Conservation (phyloP, 73 alveolate genomes). For the Breviolum minutum region DNA sequence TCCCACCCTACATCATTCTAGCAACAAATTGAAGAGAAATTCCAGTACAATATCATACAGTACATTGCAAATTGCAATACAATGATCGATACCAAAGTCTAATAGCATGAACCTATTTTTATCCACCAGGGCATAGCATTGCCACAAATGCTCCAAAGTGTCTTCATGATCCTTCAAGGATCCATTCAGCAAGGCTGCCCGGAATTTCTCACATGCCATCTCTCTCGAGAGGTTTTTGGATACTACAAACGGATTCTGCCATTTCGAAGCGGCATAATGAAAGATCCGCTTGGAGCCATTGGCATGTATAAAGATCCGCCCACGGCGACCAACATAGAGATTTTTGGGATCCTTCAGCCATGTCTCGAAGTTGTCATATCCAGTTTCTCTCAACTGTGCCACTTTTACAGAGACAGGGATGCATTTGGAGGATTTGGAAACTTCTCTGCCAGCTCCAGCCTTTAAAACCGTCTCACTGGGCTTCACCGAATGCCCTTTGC, state of each 20-base stretch:
- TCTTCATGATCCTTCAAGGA: constrained; percentile 53
- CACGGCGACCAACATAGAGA: constrained; percentile 89
- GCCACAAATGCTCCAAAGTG: neutral
- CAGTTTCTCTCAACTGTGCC: constrained; percentile 40
- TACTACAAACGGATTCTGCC: constrained; percentile 65
- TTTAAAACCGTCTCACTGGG: neutral
- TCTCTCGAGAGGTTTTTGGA: constrained; percentile 19
- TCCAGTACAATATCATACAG: neutral
- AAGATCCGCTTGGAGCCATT: constrained; percentile 52
- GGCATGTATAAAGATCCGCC: constrained; percentile 64
- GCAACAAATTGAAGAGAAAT: neutral
- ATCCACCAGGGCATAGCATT: too few species aligned
- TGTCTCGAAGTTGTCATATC: constrained; percentile 42
- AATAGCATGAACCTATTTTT: neutral
- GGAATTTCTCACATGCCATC: constrained; percentile 51
- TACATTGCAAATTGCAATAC: too few species aligned
- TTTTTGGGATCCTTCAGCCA: constrained; percentile 45
- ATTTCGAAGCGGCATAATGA: constrained; percentile 62
- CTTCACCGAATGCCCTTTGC: neutral
- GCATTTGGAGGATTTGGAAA: neutral
- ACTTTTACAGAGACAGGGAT: constrained; percentile 34
- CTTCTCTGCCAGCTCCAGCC: neutral
- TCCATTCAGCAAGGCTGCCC: constrained; percentile 37
- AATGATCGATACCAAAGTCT: neutral
- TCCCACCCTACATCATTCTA: too few species aligned